phyloP scores from a whole-genome alignment of 805 yeast species.

The Pichia rugopelliculosa region DNA sequence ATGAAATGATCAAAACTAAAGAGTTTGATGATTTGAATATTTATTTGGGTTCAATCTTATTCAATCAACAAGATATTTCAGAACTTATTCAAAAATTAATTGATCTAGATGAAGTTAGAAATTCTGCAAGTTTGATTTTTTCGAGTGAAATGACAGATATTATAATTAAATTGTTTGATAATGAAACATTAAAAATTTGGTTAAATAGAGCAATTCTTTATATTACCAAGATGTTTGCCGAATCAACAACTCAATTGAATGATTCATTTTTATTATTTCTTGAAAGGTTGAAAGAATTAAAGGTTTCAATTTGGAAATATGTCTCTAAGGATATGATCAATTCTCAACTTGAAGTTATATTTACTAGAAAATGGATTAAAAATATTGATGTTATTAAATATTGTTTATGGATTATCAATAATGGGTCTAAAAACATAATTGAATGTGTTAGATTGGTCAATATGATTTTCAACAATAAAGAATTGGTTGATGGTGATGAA shows the following conservation, averaged over 20 bases:
- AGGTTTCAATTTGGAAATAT: conserved; percentile 30
- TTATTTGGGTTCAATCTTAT: conserved; percentile 12
- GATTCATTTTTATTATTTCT: conserved; percentile 27
- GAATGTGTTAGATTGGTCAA: conserved; percentile 53
- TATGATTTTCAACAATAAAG: conserved; percentile 49
- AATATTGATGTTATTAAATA: conserved; percentile 39
- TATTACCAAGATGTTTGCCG: conserved; percentile 59
- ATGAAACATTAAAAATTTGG: conserved; percentile 41
- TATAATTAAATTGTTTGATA: conserved; percentile 8
- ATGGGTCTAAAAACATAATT: conserved; percentile 30
- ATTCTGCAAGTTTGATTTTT: conserved; percentile 26
- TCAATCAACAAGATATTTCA: background rate
- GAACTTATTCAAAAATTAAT: conserved; percentile 12
- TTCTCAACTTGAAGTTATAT: conserved; percentile 58
- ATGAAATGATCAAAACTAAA: conserved; percentile 3
- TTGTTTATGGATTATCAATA: conserved; percentile 31
- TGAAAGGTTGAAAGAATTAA: conserved; percentile 25
- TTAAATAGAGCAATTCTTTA: conserved; percentile 48
- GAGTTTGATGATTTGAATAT: conserved; percentile 5
- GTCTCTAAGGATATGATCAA: conserved; percentile 44
- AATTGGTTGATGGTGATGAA: conserved; percentile 22
- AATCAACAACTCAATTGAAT: conserved; percentile 22
- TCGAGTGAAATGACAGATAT: conserved; percentile 20
- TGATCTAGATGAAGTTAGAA: conserved; percentile 24
- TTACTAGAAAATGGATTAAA: conserved; percentile 41